Evolutionary conservation across 305 asterid species (phyloP).

Genomic region (Solanum hybrid): DNA sequence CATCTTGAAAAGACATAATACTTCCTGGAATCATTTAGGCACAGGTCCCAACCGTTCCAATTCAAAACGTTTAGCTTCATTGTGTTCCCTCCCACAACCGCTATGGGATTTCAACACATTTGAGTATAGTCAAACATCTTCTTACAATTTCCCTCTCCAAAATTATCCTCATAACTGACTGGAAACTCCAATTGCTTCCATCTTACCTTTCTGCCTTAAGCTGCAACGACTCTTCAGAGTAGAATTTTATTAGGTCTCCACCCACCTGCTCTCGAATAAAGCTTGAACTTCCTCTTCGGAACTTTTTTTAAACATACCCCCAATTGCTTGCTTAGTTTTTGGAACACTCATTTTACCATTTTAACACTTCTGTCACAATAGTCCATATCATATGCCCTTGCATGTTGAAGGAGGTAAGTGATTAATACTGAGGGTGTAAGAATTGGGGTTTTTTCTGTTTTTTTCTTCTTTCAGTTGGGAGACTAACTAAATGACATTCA

Average conservation of each 20-base stretch:
- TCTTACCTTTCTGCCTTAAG: background rate
- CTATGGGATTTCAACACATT: background rate
- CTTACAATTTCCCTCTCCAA: background rate
- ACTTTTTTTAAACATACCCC: background rate
- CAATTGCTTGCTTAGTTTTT: background rate
- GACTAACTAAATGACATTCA: background rate
- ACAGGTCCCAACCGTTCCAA: background rate
- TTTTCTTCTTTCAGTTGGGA: background rate
- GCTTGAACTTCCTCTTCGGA: background rate
- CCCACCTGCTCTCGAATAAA: background rate
- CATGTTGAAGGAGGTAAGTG: background rate
- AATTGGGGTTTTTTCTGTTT: background rate
- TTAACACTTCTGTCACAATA: background rate
- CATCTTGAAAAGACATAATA: background rate
- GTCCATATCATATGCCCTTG: background rate
- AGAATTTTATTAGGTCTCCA: background rate
- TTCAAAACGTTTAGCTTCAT: background rate
- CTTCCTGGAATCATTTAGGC: background rate
- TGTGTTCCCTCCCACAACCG: background rate
- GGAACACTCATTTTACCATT: background rate
- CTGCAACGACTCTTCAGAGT: background rate
- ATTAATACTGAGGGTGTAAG: background rate
- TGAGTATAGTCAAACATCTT: background rate
- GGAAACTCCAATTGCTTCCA: background rate
- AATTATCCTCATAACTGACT: background rate